Conservation (phyloP, 805 yeast genomes). For the Ogataea nonfermentans region DNA sequence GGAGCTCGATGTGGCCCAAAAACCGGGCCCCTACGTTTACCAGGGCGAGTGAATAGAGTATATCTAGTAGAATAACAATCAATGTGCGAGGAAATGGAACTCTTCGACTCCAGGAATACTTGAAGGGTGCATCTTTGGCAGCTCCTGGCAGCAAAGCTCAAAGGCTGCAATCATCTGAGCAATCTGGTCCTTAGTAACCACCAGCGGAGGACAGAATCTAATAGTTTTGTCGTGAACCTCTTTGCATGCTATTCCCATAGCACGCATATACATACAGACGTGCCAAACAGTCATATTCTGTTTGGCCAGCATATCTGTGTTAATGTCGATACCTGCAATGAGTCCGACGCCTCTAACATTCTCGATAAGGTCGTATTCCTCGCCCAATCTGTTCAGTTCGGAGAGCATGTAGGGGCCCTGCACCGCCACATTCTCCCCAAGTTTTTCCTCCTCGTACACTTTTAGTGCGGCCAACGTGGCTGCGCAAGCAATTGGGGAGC, state of each 20-base stretch:
- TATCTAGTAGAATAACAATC: neutral
- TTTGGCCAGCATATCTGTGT: conserved; percentile 14
- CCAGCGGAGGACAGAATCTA: conserved; percentile 25
- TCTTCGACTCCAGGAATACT: conserved; percentile 23
- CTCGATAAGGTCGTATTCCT: conserved; percentile 20
- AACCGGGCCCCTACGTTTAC: conserved; percentile 61
- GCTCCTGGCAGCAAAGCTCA: conserved; percentile 20
- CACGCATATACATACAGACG: conserved; percentile 27
- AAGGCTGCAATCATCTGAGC: conserved; percentile 17
- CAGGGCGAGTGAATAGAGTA: conserved; percentile 18
- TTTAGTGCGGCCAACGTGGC: conserved; percentile 28
- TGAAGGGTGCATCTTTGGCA: conserved; percentile 11
- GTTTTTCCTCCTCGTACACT: conserved; percentile 28
- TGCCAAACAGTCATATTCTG: conserved; percentile 25
- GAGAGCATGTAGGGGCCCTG: conserved; percentile 21
- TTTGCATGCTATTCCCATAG: conserved; percentile 28
- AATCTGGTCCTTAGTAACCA: conserved; percentile 21
- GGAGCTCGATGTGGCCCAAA: conserved; percentile 48
- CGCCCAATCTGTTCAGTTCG: conserved; percentile 19
- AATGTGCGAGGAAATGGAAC: conserved; percentile 18
- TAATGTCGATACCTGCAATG: conserved; percentile 26
- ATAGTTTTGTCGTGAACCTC: conserved; percentile 26
- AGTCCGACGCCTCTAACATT: conserved; percentile 28
- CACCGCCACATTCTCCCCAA: conserved; percentile 21
- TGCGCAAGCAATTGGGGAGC: conserved; percentile 30